Conservation (phyloP, 768 basidiomycete genomes). For the Fomitopsis serialis region DNA sequence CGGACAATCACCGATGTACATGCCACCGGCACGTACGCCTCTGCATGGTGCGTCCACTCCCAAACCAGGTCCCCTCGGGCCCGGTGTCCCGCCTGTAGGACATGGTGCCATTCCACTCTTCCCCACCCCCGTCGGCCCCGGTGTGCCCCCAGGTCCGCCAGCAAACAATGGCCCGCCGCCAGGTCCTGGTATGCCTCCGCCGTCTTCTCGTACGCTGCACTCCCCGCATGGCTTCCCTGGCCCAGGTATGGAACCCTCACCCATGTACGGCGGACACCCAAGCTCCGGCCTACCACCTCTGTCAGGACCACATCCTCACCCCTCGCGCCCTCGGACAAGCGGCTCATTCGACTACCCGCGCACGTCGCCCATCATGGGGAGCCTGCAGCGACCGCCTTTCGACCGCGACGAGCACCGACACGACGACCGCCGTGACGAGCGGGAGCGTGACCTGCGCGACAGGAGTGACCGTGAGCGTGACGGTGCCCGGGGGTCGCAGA, state of each 20-base stretch:
- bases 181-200: slow-evolving; percentile 7
- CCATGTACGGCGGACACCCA: slow-evolving; percentile 24
- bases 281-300: slow-evolving; percentile 22
- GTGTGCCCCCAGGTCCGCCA: slow-evolving; percentile 7
- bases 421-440: slow-evolving; percentile 3
- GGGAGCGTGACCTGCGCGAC: slow-evolving; percentile 6
- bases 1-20: slow-evolving; percentile 19
- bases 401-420: slow-evolving; percentile 15
- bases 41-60: slow-evolving; percentile 5
- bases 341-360: slow-evolving; percentile 11
- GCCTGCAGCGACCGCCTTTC: slow-evolving; percentile 21
- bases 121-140: slow-evolving; percentile 20
- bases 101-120: slow-evolving; percentile 17
- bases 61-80: slow-evolving; percentile 4
- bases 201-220: slow-evolving; percentile 6
- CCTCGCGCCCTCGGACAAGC: slow-evolving; percentile 6
- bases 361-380: slow-evolving; percentile 27
- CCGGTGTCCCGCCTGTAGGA: slow-evolving; percentile 6
- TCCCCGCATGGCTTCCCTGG: slow-evolving; percentile 11
- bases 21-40: slow-evolving; percentile 13
- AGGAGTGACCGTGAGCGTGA: not conserved
- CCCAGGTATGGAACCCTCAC: slow-evolving; percentile 21
- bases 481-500: not conserved
- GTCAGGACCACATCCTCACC: slow-evolving; percentile 10
- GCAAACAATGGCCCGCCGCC: slow-evolving; percentile 2